Evolutionary conservation across 352 stramenopile genomes (phyloP).

Genomic region (Pythium periplocum): DNA sequence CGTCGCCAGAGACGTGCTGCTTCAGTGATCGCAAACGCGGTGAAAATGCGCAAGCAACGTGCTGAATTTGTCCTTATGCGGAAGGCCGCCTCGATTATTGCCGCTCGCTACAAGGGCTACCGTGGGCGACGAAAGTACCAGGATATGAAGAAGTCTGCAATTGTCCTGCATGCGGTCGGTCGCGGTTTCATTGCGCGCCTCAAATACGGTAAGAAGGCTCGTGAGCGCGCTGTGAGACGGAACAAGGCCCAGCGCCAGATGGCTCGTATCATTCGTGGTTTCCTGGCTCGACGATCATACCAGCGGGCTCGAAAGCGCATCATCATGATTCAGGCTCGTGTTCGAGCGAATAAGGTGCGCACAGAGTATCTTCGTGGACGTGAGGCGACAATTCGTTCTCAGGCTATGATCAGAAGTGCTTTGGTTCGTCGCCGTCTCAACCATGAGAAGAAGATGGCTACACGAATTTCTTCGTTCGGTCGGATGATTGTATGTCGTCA

Average conservation of each 20-base stretch:
- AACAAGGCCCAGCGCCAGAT: constrained; percentile 82
- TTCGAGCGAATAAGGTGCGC: constrained; percentile 81
- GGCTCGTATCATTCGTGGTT: constrained; percentile 62
- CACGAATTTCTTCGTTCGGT: constrained; percentile 75
- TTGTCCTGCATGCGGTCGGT: constrained; percentile 70
- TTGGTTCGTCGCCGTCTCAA: constrained; percentile 76
- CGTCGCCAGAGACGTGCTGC: constrained; percentile 63
- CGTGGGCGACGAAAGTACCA: constrained; percentile 48
- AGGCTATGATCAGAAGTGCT: constrained; percentile 83
- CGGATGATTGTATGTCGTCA: constrained; percentile 77
- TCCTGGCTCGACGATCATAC: constrained; percentile 56
- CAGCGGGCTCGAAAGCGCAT: constrained; percentile 48
- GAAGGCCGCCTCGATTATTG: constrained; percentile 56
- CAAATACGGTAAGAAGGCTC: constrained; percentile 86
- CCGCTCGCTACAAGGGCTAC: constrained; percentile 74
- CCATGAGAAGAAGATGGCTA: constrained; percentile 85
- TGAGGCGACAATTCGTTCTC: constrained; percentile 83
- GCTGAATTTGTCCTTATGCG: constrained; percentile 62
- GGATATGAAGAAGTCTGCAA: constrained; percentile 66
- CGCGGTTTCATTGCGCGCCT: constrained; percentile 75
- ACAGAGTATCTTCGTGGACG: constrained; percentile 84
- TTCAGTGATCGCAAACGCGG: constrained; percentile 61
- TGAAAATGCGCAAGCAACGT: constrained; percentile 63
- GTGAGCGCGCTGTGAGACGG: constrained; percentile 56
- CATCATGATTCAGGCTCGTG: constrained; percentile 84